Evolutionary conservation across 768 basidiomycete species (phyloP).

Genomic region (Leccinum arenicola): DNA sequence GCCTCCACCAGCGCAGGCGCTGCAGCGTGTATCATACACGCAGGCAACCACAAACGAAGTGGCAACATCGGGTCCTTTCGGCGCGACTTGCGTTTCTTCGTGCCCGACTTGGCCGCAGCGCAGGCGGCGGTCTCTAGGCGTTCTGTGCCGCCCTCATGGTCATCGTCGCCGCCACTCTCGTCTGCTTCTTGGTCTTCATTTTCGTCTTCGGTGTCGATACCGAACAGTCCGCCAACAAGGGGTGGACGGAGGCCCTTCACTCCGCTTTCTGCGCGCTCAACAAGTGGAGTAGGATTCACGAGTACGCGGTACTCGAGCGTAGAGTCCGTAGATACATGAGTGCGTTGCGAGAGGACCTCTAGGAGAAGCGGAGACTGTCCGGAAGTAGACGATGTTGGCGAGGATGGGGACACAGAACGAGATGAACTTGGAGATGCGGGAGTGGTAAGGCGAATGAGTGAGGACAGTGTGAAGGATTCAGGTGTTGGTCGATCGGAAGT

Average conservation of each 20-base stretch:
- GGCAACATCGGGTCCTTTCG: constrained; percentile 45
- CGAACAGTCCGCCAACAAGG: constrained; percentile 35
- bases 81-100: constrained; percentile 24
- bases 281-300: constrained; percentile 64
- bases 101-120: constrained; percentile 17
- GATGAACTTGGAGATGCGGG: constrained; percentile 1
- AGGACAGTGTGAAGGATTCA: constrained; percentile 13
- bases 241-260: constrained; percentile 59
- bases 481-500: constrained; percentile 1
- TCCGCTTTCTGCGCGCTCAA: constrained; percentile 61
- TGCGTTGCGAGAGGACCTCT: constrained; percentile 63
- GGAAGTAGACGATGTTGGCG: constrained; percentile 27
- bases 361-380: constrained; percentile 46
- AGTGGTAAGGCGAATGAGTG: constrained; percentile 15
- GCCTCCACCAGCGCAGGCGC: constrained; percentile 63
- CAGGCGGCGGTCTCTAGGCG: constrained; percentile 27
- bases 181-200: constrained; percentile 42
- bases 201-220: constrained; percentile 46
- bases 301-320: constrained; percentile 80
- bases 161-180: constrained; percentile 44
- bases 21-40: constrained; percentile 66
- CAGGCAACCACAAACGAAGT: constrained; percentile 79
- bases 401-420: constrained; percentile 3
- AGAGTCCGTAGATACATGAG: constrained; percentile 68
- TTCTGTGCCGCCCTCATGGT: constrained; percentile 1